A percentile compares a stretch with the other conserved stretches of the same genome.
Evolutionary conservation across 331 rosid genomes (phyloP).

Genomic region (Quercus phellos): DNA sequence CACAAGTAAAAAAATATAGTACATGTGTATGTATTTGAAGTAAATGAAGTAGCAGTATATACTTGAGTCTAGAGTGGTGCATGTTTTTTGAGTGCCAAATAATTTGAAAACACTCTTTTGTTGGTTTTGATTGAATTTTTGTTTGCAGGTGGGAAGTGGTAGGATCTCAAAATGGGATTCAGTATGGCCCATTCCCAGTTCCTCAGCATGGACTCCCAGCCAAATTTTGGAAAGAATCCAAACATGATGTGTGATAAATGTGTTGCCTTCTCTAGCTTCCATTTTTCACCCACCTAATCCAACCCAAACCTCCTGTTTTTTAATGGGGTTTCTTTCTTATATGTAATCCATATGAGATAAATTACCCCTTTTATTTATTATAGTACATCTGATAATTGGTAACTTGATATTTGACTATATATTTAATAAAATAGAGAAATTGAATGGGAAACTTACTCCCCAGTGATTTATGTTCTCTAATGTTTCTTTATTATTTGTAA

Average conservation of each 20-base stretch:
- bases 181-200: constrained; percentile 88
- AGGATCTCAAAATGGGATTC: constrained; percentile 60
- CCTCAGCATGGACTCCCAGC: constrained; percentile 78
- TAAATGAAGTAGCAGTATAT: no score
- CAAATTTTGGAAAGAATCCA: constrained; percentile 60
- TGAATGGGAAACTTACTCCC: neutral
- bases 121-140: neutral
- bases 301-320: constrained; percentile 24
- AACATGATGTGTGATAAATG: constrained; percentile 7
- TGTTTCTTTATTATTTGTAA: neutral
- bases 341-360: neutral
- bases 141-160: constrained; percentile 80
- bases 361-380: neutral
- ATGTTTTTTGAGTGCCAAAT: neutral
- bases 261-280: constrained; percentile 12
- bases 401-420: neutral
- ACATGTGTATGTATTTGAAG: no score
- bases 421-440: neutral
- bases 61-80: neutral
- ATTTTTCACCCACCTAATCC: constrained; percentile 16
- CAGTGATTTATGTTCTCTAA: neutral
- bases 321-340: constrained; percentile 22
- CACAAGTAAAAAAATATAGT: no score
- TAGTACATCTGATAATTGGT: neutral
- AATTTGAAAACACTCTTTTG: neutral